Percentiles rank a stretch among this genome's conserved stretches.
phyloP scores from a whole-genome alignment of 2,329 filamentous ascomycete species.

The Periglandula ipomoeae region DNA sequence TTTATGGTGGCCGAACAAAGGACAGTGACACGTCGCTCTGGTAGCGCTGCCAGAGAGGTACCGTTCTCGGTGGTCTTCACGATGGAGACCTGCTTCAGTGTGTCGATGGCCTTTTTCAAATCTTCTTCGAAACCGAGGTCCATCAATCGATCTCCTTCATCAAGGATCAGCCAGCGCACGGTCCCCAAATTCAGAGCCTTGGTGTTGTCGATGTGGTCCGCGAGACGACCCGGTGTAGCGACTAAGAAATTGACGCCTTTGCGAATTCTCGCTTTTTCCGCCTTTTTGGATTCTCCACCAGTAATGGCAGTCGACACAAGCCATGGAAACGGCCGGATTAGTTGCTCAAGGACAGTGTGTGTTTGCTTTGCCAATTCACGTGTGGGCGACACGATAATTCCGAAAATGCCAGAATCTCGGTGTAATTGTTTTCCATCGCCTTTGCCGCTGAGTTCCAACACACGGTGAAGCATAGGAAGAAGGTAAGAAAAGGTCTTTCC shows the following conservation, averaged over 20 bases:
- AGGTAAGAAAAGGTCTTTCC: constrained; percentile 97
- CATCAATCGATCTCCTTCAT: constrained; percentile 97
- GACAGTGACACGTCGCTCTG: constrained; percentile 71
- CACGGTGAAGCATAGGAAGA: constrained; percentile 80
- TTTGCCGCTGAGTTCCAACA: constrained; percentile 63
- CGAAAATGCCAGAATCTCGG: constrained; percentile 82
- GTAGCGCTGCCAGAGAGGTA: constrained; percentile 52
- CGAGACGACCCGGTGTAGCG: constrained; percentile 83
- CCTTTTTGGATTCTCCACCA: constrained; percentile 59
- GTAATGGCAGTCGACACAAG: constrained; percentile 82
- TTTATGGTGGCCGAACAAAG: constrained; percentile 97
- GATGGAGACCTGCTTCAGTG: constrained; percentile 58
- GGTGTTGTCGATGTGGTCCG: constrained; percentile 88
- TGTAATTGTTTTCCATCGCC: constrained; percentile 52
- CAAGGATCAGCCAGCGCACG: constrained; percentile 87
- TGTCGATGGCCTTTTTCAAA: constrained; percentile 74
- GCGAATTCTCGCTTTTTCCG: constrained; percentile 85
- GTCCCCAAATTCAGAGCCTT: constrained; percentile 80
- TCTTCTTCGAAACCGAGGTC: constrained; percentile 96
- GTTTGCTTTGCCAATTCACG: constrained; percentile 94
- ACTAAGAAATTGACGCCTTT: constrained; percentile 96
- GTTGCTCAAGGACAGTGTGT: constrained; percentile 70
- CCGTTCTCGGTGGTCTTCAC: constrained; percentile 51
- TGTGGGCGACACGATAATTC: constrained; percentile 87
- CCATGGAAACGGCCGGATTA: constrained; percentile 87